phyloP scores from a whole-genome alignment of 441 rosid species.

The Brassica hybrid region DNA sequence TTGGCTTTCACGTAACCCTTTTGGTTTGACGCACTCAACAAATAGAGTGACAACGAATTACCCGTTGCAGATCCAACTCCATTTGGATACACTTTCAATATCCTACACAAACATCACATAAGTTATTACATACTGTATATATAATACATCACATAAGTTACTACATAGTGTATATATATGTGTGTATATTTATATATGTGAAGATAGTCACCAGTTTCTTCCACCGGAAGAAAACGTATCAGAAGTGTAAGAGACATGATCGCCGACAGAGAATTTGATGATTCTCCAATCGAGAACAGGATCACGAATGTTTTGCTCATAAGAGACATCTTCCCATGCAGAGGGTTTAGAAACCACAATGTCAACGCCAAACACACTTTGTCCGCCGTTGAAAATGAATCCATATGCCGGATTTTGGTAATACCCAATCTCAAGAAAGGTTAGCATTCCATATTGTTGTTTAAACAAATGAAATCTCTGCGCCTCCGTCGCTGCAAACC shows the following conservation, averaged over 20 bases:
- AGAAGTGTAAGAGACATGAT: slow-evolving; percentile 18
- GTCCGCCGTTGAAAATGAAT: neutral
- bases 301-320: neutral
- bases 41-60: neutral
- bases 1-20: slow-evolving; percentile 3
- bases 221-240: slow-evolving; percentile 27
- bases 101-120: neutral
- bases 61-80: neutral
- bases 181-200: neutral
- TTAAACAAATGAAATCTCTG: slow-evolving; percentile 1
- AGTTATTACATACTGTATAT: neutral
- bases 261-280: neutral
- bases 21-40: neutral
- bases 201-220: slow-evolving; percentile 22
- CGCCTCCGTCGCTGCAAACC: neutral
- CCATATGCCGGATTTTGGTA: neutral
- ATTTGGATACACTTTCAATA: slow-evolving; percentile 2
- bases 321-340: neutral
- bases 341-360: neutral
- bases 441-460: neutral
- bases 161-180: neutral
- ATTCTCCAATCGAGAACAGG: neutral
- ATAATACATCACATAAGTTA: neutral
- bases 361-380: neutral
- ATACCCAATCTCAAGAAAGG: neutral